Evolutionary conservation across 179 eudicot species (phyloP).

Genomic region (Sideroxylon spinosum): DNA sequence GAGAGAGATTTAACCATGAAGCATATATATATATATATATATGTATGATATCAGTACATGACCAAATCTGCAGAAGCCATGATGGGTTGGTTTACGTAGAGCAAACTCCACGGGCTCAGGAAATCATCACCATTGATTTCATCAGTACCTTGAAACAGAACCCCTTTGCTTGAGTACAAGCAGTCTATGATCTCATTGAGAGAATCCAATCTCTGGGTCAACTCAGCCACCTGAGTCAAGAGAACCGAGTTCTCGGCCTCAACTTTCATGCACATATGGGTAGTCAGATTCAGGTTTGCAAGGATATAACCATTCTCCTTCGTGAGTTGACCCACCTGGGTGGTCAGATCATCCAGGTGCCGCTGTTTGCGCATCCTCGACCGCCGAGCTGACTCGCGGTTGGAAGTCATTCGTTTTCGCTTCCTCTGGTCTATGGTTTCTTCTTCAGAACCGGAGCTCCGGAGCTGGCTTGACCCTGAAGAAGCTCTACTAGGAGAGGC

Average conservation of each 20-base stretch:
- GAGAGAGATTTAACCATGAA: too few relatives aligned
- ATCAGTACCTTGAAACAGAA: not conserved
- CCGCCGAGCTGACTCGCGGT: slow-evolving; percentile 61
- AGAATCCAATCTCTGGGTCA: slow-evolving; percentile 43
- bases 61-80: slow-evolving; percentile 28
- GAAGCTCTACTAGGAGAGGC: slow-evolving; percentile 14
- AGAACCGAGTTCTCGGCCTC: slow-evolving; percentile 65
- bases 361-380: slow-evolving; percentile 54
- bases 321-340: slow-evolving; percentile 32
- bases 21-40: too few relatives aligned
- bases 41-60: slow-evolving; percentile 11
- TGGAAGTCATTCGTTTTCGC: slow-evolving; percentile 59
- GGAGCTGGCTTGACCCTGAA: slow-evolving; percentile 23
- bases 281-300: slow-evolving; percentile 24
- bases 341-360: slow-evolving; percentile 43
- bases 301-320: slow-evolving; percentile 37
- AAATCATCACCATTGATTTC: slow-evolving; percentile 24
- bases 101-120: slow-evolving; percentile 28
- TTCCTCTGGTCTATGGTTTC: slow-evolving; percentile 35
- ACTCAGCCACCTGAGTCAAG: slow-evolving; percentile 53
- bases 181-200: slow-evolving; percentile 42
- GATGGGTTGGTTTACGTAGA: slow-evolving; percentile 27
- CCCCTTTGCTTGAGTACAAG: slow-evolving; percentile 11
- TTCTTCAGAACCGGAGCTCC: slow-evolving; percentile 19
- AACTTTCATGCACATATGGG: slow-evolving; percentile 31